Conservation (phyloP, 345 rosid species). For the Brassica incana region DNA sequence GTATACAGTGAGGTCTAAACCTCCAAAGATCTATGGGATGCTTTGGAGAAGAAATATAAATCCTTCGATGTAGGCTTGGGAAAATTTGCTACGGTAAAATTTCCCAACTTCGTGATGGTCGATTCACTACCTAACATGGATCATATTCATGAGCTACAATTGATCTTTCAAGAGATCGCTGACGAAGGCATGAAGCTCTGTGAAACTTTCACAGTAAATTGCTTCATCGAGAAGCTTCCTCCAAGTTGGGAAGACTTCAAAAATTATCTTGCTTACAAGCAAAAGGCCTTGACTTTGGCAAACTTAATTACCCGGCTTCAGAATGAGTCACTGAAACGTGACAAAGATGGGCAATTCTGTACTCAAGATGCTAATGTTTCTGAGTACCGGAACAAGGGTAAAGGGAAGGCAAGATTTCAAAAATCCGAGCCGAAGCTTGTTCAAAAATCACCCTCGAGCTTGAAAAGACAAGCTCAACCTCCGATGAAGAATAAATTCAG, state of each 20-base stretch:
- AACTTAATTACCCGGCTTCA: neutral
- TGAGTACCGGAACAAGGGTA: neutral
- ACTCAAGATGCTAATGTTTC: neutral
- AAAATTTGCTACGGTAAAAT: neutral
- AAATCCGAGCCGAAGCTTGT: neutral
- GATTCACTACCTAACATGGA: neutral
- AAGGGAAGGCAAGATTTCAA: neutral
- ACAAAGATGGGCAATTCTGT: neutral
- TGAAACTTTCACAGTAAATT: neutral
- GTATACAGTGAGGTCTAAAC: neutral
- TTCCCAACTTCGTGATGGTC: neutral
- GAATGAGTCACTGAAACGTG: neutral
- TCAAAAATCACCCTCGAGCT: neutral
- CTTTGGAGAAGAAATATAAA: neutral
- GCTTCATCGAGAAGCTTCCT: neutral
- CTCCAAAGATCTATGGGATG: neutral
- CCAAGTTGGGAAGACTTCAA: neutral
- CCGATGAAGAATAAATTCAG: neutral
- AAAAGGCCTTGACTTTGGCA: neutral
- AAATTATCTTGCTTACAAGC: neutral
- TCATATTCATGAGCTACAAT: neutral
- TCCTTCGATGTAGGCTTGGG: neutral
- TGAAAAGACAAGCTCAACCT: neutral
- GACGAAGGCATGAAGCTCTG: neutral
- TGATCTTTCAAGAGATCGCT: neutral